Conservation (phyloP, 495 filamentous ascomycete genomes). For the Tuber aestivum region DNA sequence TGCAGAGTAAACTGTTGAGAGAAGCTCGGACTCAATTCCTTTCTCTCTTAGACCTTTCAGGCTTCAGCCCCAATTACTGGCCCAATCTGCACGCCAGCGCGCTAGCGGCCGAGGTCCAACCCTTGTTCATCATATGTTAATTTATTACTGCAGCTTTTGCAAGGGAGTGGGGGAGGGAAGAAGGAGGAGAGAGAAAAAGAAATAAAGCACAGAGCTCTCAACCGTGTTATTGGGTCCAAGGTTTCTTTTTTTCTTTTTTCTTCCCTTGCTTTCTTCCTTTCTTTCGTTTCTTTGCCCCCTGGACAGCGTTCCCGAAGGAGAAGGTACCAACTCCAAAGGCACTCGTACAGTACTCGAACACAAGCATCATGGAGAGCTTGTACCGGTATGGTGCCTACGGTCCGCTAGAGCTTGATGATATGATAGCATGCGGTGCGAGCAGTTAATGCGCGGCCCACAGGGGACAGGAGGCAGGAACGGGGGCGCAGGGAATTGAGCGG, state of each 20-base stretch:
- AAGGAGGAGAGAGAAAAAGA: not conserved
- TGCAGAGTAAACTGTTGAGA: not conserved
- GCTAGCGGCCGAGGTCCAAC: not conserved
- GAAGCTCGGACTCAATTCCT: not conserved
- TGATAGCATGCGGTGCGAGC: too few relatives aligned
- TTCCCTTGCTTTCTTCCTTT: not conserved
- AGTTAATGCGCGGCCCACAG: too few relatives aligned
- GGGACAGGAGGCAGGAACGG: not conserved
- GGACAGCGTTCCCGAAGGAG: not conserved
- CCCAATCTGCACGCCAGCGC: not conserved
- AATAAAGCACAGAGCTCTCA: not conserved
- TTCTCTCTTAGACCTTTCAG: not conserved
- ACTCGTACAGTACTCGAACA: too few relatives aligned
- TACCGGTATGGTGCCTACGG: too few relatives aligned
- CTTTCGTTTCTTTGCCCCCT: not conserved
- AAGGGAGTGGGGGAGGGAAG: not conserved
- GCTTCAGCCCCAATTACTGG: not conserved
- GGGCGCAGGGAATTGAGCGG: not conserved
- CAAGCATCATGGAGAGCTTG: not conserved
- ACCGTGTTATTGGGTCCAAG: conserved; percentile 6
- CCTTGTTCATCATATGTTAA: not conserved
- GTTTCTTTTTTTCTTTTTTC: not conserved
- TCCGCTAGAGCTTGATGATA: too few relatives aligned
- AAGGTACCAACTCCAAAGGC: not conserved
- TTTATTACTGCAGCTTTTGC: not conserved